Evolutionary conservation across 1,139 yeast species (phyloP), one percentile per base, ranked within the genome.

Genomic region (Casaregolazyma suthepensis): DNA sequence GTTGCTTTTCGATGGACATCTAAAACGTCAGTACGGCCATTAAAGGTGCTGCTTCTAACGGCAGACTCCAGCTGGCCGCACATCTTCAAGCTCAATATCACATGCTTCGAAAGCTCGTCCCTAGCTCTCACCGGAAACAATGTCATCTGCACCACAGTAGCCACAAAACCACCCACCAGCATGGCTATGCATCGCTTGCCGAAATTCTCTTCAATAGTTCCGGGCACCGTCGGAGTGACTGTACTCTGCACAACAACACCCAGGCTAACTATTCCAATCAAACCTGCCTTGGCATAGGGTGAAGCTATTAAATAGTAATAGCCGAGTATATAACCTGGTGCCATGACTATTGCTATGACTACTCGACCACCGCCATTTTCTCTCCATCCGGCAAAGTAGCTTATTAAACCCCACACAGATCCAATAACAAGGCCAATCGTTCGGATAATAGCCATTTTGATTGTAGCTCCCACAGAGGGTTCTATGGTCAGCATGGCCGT

Each of bases 391-490:
- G 80, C 73, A 18, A 71, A 74, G 58, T 75, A 78, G 0, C 78
- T 70, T 1, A 75, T 61, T 54, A 75, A 72, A 0, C 78, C 80
- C 79, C 80, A 76, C 0, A 77, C 71, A 2, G 81, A 73, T 15
- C 82, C 82, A 6, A 66, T 48, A 2, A 75, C 63, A 6, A 77
- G 74, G 19, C 81, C 80, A 17, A 76, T 71, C 2, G 75, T 74
- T 59, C 82, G 70, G 1, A 75, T 60, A 48, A 77, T 69, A 56
- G 75, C 74, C 5, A 75, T 75, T 65, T 72, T 74, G 47, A 75
- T 70, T 0, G 81, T 76, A n/a, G 75, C 76, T 6, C 82, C 82
- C 18, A 78, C 73, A 6, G 78, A 75, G 0, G 79, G 77, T 56
- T 78, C 82, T 20, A 77, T 56, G 18, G 76, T 77, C 48, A 78